Conservation (phyloP, 164 flowering plant species). For the Magnolia officinalis region DNA sequence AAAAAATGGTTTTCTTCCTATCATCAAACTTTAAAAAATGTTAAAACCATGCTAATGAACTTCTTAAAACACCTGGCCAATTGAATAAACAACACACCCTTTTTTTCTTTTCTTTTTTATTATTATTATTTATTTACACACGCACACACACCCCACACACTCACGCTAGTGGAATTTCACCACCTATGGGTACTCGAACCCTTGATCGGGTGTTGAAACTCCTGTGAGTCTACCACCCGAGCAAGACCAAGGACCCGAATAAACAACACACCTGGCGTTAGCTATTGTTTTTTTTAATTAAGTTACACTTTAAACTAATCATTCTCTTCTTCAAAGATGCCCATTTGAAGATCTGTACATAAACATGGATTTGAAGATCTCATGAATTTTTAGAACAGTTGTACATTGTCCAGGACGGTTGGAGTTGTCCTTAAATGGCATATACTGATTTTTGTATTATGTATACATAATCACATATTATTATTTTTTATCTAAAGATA, state of each 20-base stretch:
- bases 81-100: neutral
- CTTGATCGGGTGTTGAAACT: too few relatives aligned
- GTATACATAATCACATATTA: too few relatives aligned
- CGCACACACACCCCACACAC: too few relatives aligned
- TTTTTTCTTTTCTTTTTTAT: too few relatives aligned
- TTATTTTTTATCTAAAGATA: too few relatives aligned
- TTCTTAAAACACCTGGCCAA: neutral
- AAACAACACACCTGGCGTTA: neutral
- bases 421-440: neutral
- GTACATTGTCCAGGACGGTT: neutral
- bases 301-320: neutral
- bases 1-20: neutral
- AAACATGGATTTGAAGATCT: neutral
- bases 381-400: neutral
- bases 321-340: conserved; percentile 5
- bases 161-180: too few relatives aligned
- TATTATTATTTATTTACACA: too few relatives aligned
- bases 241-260: too few relatives aligned
- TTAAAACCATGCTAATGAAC: neutral
- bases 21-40: neutral
- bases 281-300: neutral
- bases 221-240: too few relatives aligned
- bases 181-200: too few relatives aligned
- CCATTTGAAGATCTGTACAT: neutral
- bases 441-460: neutral